A percentile compares a stretch with the other conserved stretches of the same genome.
phyloP scores from a whole-genome alignment of 2,329 filamentous ascomycete genomes.

The Didymella keratinophila region DNA sequence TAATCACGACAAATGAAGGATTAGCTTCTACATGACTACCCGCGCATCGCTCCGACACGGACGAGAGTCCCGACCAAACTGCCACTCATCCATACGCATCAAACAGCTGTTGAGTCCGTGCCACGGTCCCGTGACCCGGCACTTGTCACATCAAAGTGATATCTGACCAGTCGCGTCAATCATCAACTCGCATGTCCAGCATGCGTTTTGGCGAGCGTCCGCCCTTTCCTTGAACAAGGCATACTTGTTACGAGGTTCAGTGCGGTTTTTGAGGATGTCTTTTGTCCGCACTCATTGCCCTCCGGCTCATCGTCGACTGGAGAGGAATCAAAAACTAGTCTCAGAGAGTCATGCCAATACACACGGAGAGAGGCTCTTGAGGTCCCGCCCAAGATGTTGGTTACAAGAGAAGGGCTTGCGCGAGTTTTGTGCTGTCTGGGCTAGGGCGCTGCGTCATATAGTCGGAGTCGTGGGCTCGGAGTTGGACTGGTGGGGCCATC shows the following conservation, averaged over 20 bases:
- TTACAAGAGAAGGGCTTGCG: slow-evolving; percentile 25
- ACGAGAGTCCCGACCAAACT: slow-evolving; percentile 46
- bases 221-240: slow-evolving; percentile 44
- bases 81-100: slow-evolving; percentile 54
- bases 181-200: slow-evolving; percentile 64
- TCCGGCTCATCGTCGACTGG: slow-evolving; percentile 61
- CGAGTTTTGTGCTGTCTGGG: slow-evolving; percentile 31
- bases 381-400: slow-evolving; percentile 26
- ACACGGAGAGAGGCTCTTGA: slow-evolving; percentile 71
- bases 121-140: slow-evolving; percentile 58
- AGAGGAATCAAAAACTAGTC: slow-evolving; percentile 97
- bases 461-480: slow-evolving; percentile 23
- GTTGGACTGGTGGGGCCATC: neutral
- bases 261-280: slow-evolving; percentile 94
- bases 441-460: slow-evolving; percentile 36
- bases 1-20: slow-evolving; percentile 18
- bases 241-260: slow-evolving; percentile 49
- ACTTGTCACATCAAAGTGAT: slow-evolving; percentile 56
- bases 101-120: slow-evolving; percentile 56
- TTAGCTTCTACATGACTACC: slow-evolving; percentile 52
- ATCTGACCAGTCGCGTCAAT: slow-evolving; percentile 73
- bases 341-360: slow-evolving; percentile 81
- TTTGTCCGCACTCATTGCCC: slow-evolving; percentile 84
- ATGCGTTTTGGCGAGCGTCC: slow-evolving; percentile 66
- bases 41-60: slow-evolving; percentile 59